These are phyloP conservation scores for Zea luxurians DNA, from an alignment of 176 grass and related monocot species.

Conservation along the genomic window DNA sequence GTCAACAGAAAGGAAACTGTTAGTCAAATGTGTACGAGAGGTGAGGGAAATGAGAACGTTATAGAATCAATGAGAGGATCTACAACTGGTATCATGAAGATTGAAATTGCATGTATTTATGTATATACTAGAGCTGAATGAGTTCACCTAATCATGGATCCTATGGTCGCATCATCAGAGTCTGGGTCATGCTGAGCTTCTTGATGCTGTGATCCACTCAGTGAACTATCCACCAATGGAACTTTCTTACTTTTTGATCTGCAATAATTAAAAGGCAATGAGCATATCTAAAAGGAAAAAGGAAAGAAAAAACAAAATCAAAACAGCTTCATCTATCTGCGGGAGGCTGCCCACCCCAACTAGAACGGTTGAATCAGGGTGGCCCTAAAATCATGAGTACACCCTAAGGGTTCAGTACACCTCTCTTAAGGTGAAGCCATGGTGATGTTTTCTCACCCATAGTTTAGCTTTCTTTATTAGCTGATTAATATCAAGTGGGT, in stretches of 20 bases:
- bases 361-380: not conserved
- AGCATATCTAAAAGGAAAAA: constrained; percentile 12
- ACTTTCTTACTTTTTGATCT: constrained; percentile 48
- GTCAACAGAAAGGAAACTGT: constrained; percentile 14
- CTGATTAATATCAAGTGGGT: constrained; percentile 7
- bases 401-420: not conserved
- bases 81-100: constrained; percentile 4
- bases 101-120: constrained; percentile 15
- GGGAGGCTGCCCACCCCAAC: not conserved
- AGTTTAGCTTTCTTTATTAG: constrained; percentile 5
- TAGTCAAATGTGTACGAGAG: not conserved
- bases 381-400: not conserved
- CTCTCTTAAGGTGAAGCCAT: not conserved
- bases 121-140: constrained; percentile 28
- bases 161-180: constrained; percentile 61
- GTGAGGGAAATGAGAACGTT: constrained; percentile 20
- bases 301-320: not conserved
- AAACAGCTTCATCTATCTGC: constrained; percentile 20
- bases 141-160: constrained; percentile 68
- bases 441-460: not conserved
- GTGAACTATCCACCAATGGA: constrained; percentile 26
- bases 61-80: constrained; percentile 9
- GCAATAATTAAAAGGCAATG: constrained; percentile 22
- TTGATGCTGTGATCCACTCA: constrained; percentile 31
- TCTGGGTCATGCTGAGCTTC: constrained; percentile 41